Conservation (phyloP, 164 flowering plant species). For the Annona squamosa region DNA sequence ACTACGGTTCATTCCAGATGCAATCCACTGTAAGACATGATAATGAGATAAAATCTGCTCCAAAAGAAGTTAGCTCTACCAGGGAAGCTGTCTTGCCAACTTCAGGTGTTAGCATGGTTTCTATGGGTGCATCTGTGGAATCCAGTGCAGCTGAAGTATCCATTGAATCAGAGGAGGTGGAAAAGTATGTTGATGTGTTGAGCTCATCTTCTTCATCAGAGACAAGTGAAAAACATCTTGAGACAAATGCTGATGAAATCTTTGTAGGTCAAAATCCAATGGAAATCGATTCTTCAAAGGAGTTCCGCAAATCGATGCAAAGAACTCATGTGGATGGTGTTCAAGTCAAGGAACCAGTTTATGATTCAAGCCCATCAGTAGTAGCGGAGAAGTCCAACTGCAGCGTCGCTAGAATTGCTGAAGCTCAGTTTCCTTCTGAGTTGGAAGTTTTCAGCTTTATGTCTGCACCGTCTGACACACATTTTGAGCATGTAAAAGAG, state of each 20-base stretch:
- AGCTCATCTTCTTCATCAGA: slow-evolving; percentile 18
- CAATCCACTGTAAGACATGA: slow-evolving; percentile 66
- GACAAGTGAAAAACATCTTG: slow-evolving; percentile 9
- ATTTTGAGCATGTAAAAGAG: slow-evolving; percentile 22
- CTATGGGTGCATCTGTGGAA: background rate
- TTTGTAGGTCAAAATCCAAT: background rate
- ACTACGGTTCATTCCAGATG: slow-evolving; percentile 40
- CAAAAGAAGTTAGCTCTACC: slow-evolving; percentile 29
- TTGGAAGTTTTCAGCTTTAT: slow-evolving; percentile 10
- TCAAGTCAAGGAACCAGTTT: slow-evolving; percentile 52
- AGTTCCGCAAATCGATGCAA: slow-evolving; percentile 8
- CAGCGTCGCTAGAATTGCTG: slow-evolving; percentile 12
- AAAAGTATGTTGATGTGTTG: slow-evolving; percentile 23
- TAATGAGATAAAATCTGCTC: slow-evolving; percentile 64
- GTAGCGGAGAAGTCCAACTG: slow-evolving; percentile 23
- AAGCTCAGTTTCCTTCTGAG: slow-evolving; percentile 11
- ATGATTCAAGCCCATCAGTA: slow-evolving; percentile 60
- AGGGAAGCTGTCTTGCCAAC: background rate
- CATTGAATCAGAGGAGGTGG: slow-evolving; percentile 17
- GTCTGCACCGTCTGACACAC: slow-evolving; percentile 34
- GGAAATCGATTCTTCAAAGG: background rate
- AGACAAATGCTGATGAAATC: slow-evolving; percentile 11
- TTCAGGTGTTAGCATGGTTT: background rate
- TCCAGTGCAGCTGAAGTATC: background rate
- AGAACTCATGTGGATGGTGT: slow-evolving; percentile 18